These are phyloP conservation scores for Millerago galiae DNA, from an alignment of 805 yeast species.

Conservation along the genomic window DNA sequence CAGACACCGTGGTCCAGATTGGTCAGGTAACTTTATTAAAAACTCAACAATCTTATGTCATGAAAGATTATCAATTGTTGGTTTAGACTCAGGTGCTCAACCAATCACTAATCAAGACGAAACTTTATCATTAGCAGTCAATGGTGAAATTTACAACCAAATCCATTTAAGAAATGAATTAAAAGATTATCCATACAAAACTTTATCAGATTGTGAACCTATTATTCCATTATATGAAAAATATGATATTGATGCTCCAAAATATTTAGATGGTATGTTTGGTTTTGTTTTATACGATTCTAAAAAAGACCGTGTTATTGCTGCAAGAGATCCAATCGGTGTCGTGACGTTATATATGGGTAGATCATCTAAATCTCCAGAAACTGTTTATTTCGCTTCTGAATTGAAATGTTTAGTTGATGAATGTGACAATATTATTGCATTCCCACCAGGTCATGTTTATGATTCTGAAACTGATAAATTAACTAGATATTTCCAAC, in stretches of 20 bases:
- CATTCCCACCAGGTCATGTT: conserved; percentile 98
- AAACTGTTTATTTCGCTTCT: conserved; percentile 83
- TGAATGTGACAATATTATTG: conserved; percentile 86
- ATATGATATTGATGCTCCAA: conserved; percentile 86
- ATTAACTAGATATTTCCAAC: conserved; percentile 81
- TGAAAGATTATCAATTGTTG: conserved; percentile 96
- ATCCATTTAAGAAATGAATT: conserved; percentile 76
- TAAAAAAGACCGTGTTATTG: conserved; percentile 77
- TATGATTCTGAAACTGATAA: conserved; percentile 88
- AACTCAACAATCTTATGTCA: conserved; percentile 83
- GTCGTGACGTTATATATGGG: conserved; percentile 97
- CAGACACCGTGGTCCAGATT: conserved; percentile 99
- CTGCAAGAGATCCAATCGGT: conserved; percentile 99
- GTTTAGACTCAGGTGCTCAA: conserved; percentile 96
- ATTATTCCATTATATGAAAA: conserved; percentile 88
- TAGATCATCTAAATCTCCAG: conserved; percentile 56
- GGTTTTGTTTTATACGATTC: conserved; percentile 91
- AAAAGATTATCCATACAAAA: conserved; percentile 68
- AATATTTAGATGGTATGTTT: conserved; percentile 94
- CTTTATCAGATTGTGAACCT: conserved; percentile 94
- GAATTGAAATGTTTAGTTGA: conserved; percentile 92
- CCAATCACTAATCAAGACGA: conserved; percentile 84
- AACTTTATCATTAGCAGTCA: conserved; percentile 71
- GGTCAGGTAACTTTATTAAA: conserved; percentile 85
- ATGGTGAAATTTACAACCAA: conserved; percentile 98